A percentile compares a stretch with the other conserved stretches of the same genome.
Conservation (phyloP, 139 green algal genomes). For the Chlorella vulgaris region DNA sequence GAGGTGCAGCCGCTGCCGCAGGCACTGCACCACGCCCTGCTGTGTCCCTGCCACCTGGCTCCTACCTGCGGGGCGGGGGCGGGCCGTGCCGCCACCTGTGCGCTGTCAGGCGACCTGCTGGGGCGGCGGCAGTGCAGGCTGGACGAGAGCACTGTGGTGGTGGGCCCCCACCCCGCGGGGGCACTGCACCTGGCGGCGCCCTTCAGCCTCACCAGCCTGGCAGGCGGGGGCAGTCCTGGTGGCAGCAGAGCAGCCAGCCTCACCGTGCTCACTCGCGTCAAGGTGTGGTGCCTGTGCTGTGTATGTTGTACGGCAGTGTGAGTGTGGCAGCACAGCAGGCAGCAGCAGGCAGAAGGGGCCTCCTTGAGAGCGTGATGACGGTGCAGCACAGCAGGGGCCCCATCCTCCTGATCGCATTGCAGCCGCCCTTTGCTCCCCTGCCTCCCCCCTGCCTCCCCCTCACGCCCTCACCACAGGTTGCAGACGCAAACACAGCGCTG, state of each 20-base stretch:
- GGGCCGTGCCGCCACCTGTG: not conserved
- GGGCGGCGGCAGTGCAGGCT: slow-evolving; percentile 11
- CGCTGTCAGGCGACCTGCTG: not conserved
- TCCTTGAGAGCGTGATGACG: no score
- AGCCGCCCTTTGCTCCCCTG: not conserved
- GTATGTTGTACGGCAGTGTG: no score
- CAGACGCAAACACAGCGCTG: slow-evolving; percentile 5
- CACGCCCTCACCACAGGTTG: slow-evolving; percentile 9
- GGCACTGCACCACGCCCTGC: not conserved
- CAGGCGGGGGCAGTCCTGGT: not conserved
- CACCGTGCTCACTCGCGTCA: slow-evolving; percentile 11
- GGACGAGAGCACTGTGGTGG: slow-evolving; percentile 18
- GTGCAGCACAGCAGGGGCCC: no score
- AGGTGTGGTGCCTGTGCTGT: no score
- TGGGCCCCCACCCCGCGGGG: not conserved
- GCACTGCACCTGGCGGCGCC: slow-evolving; percentile 28
- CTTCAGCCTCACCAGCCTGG: slow-evolving; percentile 14
- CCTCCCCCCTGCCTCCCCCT: not conserved
- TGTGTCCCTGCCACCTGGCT: slow-evolving; percentile 25
- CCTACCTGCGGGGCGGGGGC: not conserved
- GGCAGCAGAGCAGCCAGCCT: not conserved
- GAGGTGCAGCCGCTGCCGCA: slow-evolving; percentile 15
- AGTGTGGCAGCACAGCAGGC: not conserved
- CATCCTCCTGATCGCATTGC: not conserved
- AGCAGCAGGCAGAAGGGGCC: no score